Evolutionary conservation across 192 early-diverging fungal genomes (phyloP).

Genomic region (Mycoemilia scoparia): DNA sequence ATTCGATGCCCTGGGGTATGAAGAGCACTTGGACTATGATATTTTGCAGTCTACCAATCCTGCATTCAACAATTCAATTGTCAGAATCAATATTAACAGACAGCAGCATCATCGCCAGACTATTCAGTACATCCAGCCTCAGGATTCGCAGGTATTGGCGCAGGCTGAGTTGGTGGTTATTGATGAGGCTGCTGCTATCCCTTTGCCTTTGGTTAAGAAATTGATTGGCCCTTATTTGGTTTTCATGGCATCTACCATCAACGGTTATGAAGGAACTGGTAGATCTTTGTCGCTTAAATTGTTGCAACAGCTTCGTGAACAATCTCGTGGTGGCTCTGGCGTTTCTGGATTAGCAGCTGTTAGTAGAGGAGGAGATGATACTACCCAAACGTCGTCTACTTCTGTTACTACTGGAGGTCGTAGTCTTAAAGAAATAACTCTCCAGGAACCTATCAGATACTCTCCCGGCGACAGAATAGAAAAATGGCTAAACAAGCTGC

Average conservation of each 20-base stretch:
- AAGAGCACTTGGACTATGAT: slow-evolving; percentile 97
- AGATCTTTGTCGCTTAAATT: slow-evolving; percentile 91
- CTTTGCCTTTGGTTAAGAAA: slow-evolving; percentile 75
- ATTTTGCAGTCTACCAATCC: slow-evolving; percentile 97
- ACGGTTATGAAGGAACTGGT: slow-evolving; percentile 98
- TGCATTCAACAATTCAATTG: slow-evolving; percentile 86
- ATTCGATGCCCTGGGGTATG: slow-evolving; percentile 94
- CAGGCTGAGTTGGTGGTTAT: slow-evolving; percentile 97
- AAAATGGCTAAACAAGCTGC: slow-evolving; percentile 83
- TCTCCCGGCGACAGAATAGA: slow-evolving; percentile 71
- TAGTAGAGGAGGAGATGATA: slow-evolving; percentile 41
- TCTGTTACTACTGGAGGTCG: slow-evolving; percentile 35
- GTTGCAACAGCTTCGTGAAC: slow-evolving; percentile 85
- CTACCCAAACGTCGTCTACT: slow-evolving; percentile 13
- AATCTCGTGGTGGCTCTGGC: slow-evolving; percentile 51
- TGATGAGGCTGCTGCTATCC: slow-evolving; percentile 98
- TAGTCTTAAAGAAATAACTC: slow-evolving; percentile 71
- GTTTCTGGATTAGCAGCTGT: too few relatives aligned
- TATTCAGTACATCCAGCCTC: slow-evolving; percentile 93
- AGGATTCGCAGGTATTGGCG: slow-evolving; percentile 77
- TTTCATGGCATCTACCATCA: slow-evolving; percentile 98
- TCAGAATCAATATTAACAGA: slow-evolving; percentile 87
- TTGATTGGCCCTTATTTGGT: slow-evolving; percentile 89
- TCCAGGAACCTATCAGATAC: slow-evolving; percentile 93
- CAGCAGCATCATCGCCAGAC: slow-evolving; percentile 97